Conservation (phyloP, 2,329 filamentous ascomycete species). For the Calonectria hawksworthii region DNA sequence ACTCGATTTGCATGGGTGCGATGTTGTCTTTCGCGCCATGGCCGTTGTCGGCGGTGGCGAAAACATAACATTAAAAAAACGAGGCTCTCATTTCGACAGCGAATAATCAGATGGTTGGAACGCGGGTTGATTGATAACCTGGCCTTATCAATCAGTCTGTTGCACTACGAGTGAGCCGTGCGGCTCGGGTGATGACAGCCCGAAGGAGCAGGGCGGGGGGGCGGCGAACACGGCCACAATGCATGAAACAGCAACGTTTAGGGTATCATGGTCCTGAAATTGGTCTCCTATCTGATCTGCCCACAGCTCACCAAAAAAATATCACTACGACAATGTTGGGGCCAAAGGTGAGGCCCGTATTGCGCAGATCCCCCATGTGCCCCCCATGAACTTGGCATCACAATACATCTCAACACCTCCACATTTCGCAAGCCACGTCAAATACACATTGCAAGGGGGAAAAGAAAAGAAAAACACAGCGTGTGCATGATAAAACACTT, state of each 20-base stretch:
- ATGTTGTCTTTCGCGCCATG: neutral
- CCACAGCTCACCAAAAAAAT: neutral
- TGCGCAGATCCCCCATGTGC: neutral
- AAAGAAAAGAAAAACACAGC: neutral
- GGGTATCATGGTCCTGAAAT: neutral
- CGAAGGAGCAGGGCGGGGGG: neutral
- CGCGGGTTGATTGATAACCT: neutral
- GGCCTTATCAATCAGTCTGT: slow-evolving; percentile 8
- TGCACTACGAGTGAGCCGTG: neutral
- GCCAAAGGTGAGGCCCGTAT: neutral
- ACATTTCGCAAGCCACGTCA: neutral
- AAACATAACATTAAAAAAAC: neutral
- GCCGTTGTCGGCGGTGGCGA: neutral
- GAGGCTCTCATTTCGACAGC: neutral
- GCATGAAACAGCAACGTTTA: neutral
- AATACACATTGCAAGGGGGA: neutral
- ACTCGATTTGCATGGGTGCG: neutral
- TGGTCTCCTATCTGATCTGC: neutral
- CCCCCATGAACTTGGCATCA: neutral
- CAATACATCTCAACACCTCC: neutral
- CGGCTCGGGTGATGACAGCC: neutral
- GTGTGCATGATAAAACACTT: slow-evolving; percentile 26
- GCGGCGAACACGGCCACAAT: neutral
- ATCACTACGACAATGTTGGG: neutral
- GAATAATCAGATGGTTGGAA: neutral